A percentile compares a stretch with the other conserved stretches of the same genome.
Evolutionary conservation across 176 grass and related monocot genomes (phyloP).

Genomic region (Bonia amplexicaulis): DNA sequence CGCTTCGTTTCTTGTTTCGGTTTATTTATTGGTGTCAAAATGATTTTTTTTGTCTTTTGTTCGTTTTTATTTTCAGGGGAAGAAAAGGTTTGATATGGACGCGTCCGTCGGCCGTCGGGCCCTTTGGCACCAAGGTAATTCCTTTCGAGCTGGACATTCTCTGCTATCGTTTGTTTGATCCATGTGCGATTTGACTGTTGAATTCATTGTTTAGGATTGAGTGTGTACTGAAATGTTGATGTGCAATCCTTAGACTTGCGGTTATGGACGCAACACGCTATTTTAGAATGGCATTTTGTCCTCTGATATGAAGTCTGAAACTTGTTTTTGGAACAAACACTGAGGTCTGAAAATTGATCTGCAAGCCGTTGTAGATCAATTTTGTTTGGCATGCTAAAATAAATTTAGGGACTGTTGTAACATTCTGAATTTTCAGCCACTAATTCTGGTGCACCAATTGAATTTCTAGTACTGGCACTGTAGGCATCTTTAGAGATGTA

Average conservation of each 20-base stretch:
- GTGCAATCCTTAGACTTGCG: background rate
- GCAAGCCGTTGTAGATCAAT: background rate
- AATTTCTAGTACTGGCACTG: too few relatives aligned
- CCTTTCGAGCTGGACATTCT: background rate
- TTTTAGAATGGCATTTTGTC: background rate
- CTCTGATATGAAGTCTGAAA: background rate
- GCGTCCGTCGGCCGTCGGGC: conserved; percentile 47
- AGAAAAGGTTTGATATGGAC: conserved; percentile 79
- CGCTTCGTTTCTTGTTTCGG: background rate
- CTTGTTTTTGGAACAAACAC: background rate
- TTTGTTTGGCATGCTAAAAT: background rate
- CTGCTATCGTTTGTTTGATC: background rate
- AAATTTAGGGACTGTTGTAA: background rate
- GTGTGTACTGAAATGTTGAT: background rate
- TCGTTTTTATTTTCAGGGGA: conserved; percentile 28
- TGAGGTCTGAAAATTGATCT: background rate
- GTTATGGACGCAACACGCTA: background rate
- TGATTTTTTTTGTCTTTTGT: conserved; percentile 3
- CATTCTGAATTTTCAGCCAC: background rate
- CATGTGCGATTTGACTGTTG: background rate
- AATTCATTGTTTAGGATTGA: background rate
- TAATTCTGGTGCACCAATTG: too few relatives aligned
- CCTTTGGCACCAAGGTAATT: conserved; percentile 71
- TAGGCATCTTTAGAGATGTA: too few relatives aligned
- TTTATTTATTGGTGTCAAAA: background rate